phyloP scores from a whole-genome alignment of 2,329 filamentous ascomycete species.

The Juglanconis oblonga region DNA sequence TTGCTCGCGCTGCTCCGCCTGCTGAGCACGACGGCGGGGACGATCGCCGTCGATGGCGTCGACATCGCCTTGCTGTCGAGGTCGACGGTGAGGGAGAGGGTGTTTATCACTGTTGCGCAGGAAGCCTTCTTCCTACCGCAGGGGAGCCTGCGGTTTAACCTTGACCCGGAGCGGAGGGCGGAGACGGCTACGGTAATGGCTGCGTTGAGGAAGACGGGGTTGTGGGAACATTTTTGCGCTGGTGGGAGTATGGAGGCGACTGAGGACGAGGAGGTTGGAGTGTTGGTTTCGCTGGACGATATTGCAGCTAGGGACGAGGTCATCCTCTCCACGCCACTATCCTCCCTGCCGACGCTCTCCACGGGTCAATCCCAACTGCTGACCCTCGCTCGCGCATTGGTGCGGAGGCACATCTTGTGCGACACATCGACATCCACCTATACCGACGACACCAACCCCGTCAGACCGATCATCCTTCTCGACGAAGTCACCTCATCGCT shows the following conservation, averaged over 20 bases:
- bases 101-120: slow-evolving; percentile 39
- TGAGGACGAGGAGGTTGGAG: no score
- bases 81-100: slow-evolving; percentile 40
- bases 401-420: slow-evolving; percentile 26
- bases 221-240: slow-evolving; percentile 18
- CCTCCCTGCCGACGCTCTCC: slow-evolving; percentile 19
- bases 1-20: slow-evolving; percentile 47
- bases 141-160: slow-evolving; percentile 44
- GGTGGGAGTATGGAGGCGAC: slow-evolving; percentile 4
- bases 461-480: slow-evolving; percentile 31
- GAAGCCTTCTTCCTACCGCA: slow-evolving; percentile 40
- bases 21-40: slow-evolving; percentile 40
- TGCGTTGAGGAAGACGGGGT: slow-evolving; percentile 34
- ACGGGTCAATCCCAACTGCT: slow-evolving; percentile 44
- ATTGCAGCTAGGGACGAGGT: slow-evolving; percentile 3
- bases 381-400: slow-evolving; percentile 37
- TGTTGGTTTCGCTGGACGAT: no score
- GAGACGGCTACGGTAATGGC: slow-evolving; percentile 36
- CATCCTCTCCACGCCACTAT: slow-evolving; percentile 28
- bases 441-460: not conserved
- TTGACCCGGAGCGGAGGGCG: slow-evolving; percentile 37
- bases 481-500: slow-evolving; percentile 33
- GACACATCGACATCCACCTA: not conserved
- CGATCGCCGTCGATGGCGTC: slow-evolving; percentile 45
- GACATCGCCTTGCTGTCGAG: slow-evolving; percentile 42